Evolutionary conservation across 2,329 filamentous ascomycete genomes (phyloP), one percentile per base, ranked within the genome.

Genomic region (Aspergillus sp.): DNA sequence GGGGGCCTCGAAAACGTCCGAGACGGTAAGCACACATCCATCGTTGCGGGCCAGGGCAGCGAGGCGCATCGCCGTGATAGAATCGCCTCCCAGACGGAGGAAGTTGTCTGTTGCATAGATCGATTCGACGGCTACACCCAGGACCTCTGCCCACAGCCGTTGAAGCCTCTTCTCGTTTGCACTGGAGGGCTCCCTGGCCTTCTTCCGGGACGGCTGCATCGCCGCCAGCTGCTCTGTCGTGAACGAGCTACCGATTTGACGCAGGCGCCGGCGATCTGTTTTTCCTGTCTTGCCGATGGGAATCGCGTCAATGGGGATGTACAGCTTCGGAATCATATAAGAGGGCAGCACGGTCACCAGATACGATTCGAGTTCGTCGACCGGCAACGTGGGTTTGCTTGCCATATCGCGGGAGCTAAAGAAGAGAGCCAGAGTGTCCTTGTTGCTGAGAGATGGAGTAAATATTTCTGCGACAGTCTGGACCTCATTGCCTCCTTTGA

Each of bases 21-120:
- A 9, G 3, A 41, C 39, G 6, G 26, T 26, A 7, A 34, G 32
- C 27, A 28, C n/a, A 9, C 26, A 29, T 8, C 32, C 39, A 6
- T 30, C 33, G 7, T 32, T 7, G 32, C 32, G 31, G 33, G 13
- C 35, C 6, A 32, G 31, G n/a, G 32, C 9, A 30, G 13, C 19
- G 10, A 41, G 31, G 26, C 29, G 26, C 31, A 41, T 41, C 5
- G 39, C 39, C 10, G 12, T 12, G 19, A 41, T 41, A 6, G 31
- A 41, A 26, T 41, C 39, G 8, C 39, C 39, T 7, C 39, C 32
- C 7, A 41, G 39, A n/a, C 36, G 39, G 32, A 35, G 36, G 10
- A 41, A 41, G 9, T 30, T 41, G 9, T 41, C 39, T 11, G 35
- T 27, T 3, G 26, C 11, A 7, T 26, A 13, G 30, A 41, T 35